Conservation (phyloP, 495 filamentous ascomycete genomes). For the Penicillium herquei region DNA sequence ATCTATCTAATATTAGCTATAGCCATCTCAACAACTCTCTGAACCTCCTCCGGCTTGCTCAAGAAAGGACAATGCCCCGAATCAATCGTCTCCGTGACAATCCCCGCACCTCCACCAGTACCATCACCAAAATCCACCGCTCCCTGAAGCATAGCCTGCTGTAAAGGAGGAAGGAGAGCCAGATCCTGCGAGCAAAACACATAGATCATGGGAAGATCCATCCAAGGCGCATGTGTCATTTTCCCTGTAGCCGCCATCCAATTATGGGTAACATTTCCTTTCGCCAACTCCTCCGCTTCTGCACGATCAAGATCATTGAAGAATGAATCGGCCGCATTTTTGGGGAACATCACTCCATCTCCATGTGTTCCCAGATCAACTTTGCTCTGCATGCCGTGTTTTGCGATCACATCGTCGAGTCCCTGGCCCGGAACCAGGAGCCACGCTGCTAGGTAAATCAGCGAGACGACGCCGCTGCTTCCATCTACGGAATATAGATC, state of each 20-base stretch:
- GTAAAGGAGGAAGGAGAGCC: constrained; percentile 7
- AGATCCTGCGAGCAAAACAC: constrained; percentile 6
- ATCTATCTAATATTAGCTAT: neutral
- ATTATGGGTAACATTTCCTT: constrained; percentile 13
- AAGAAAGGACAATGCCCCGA: constrained; percentile 15
- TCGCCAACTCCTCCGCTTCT: constrained; percentile 6
- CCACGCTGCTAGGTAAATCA: constrained; percentile 7
- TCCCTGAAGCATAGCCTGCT: constrained; percentile 11
- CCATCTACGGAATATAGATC: constrained; percentile 7
- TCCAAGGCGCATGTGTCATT: constrained; percentile 11
- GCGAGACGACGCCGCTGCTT: constrained; percentile 3
- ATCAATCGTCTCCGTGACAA: constrained; percentile 7
- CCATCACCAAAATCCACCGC: neutral
- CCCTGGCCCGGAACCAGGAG: constrained; percentile 1
- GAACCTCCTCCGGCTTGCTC: constrained; percentile 8
- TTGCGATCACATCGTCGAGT: constrained; percentile 1
- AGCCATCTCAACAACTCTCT: neutral
- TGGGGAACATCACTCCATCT: constrained; percentile 6
- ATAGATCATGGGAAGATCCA: constrained; percentile 10
- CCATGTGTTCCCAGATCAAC: constrained; percentile 3
- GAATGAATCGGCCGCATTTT: constrained; percentile 12
- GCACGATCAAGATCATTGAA: constrained; percentile 9
- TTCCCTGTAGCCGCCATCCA: neutral
- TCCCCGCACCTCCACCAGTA: neutral
- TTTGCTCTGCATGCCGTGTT: constrained; percentile 4